Percentiles rank a stretch among this genome's conserved stretches.
These are phyloP conservation scores for Colletotrichum endophyticum DNA, from an alignment of 2,329 filamentous ascomycete species.

Conservation along the genomic window DNA sequence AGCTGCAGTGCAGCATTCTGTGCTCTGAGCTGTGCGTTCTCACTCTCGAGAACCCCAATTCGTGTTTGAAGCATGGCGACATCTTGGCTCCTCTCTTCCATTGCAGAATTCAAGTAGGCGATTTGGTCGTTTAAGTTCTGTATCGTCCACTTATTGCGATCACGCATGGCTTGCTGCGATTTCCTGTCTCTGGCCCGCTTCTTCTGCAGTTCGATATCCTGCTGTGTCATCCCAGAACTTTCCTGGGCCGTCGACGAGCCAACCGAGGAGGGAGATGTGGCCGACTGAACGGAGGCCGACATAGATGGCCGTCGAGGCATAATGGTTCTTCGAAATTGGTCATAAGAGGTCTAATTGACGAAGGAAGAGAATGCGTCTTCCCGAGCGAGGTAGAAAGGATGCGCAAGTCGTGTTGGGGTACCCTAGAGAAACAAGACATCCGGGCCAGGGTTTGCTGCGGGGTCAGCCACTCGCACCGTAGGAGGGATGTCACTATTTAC, in stretches of 20 bases:
- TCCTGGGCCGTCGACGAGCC: background rate
- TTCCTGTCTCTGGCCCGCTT: constrained; percentile 35
- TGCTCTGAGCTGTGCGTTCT: background rate
- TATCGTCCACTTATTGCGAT: constrained; percentile 35
- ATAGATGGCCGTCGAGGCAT: background rate
- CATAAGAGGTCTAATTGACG: background rate
- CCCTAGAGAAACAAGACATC: background rate
- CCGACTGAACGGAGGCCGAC: background rate
- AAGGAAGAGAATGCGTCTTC: background rate
- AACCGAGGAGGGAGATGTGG: background rate
- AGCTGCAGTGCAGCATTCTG: background rate
- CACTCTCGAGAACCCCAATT: no score
- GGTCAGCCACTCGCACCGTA: background rate
- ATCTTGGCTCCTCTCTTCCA: background rate
- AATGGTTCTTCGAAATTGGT: background rate
- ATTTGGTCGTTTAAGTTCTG: constrained; percentile 32
- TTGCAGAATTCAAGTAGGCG: background rate
- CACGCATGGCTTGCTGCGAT: constrained; percentile 37
- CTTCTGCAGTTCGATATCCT: constrained; percentile 28
- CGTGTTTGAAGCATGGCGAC: background rate
- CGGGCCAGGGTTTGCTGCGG: background rate
- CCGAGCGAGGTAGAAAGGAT: background rate
- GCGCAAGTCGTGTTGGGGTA: background rate
- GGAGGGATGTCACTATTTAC: background rate
- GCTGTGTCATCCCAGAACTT: background rate